phyloP scores from a whole-genome alignment of 257 asterid species.

The Nicotiana otophora region DNA sequence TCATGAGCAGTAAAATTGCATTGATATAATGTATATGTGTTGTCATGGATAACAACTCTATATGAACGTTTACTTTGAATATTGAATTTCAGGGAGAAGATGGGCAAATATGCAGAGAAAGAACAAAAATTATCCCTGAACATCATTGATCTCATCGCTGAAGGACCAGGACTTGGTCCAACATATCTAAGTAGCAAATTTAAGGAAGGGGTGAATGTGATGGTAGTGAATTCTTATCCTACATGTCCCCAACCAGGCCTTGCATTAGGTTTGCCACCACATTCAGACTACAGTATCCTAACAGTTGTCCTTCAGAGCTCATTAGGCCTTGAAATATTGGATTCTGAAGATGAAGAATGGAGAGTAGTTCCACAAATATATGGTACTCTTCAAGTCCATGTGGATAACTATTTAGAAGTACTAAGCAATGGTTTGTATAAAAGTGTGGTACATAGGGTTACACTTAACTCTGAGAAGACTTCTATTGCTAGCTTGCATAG shows the following conservation, averaged over 20 bases:
- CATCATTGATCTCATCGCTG: slow-evolving; percentile 30
- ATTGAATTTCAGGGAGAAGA: slow-evolving; percentile 29
- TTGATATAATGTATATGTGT: too few species aligned
- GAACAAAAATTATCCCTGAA: slow-evolving; percentile 21
- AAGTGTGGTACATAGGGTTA: slow-evolving; percentile 32
- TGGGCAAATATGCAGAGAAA: slow-evolving; percentile 35
- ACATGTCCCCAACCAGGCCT: slow-evolving; percentile 33
- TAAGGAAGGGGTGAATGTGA: slow-evolving; percentile 35
- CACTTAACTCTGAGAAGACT: slow-evolving; percentile 15
- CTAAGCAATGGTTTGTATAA: slow-evolving; percentile 41
- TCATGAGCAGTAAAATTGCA: too few species aligned
- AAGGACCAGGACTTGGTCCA: slow-evolving; percentile 41
- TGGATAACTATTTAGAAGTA: slow-evolving; percentile 49
- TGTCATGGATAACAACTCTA: too few species aligned
- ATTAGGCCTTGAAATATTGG: slow-evolving; percentile 27
- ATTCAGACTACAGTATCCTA: slow-evolving; percentile 40
- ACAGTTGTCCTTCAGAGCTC: slow-evolving; percentile 35
- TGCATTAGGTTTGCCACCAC: slow-evolving; percentile 47
- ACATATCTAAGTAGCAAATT: slow-evolving; percentile 21
- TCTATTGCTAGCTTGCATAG: slow-evolving; percentile 43
- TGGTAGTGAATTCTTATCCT: slow-evolving; percentile 41
- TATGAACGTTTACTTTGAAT: neutral
- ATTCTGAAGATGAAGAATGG: slow-evolving; percentile 18
- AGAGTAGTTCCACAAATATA: slow-evolving; percentile 18
- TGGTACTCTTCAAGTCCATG: slow-evolving; percentile 30